Evolutionary conservation across 768 basidiomycete species (phyloP).

Genomic region (Sporobolomyces roseus): DNA sequence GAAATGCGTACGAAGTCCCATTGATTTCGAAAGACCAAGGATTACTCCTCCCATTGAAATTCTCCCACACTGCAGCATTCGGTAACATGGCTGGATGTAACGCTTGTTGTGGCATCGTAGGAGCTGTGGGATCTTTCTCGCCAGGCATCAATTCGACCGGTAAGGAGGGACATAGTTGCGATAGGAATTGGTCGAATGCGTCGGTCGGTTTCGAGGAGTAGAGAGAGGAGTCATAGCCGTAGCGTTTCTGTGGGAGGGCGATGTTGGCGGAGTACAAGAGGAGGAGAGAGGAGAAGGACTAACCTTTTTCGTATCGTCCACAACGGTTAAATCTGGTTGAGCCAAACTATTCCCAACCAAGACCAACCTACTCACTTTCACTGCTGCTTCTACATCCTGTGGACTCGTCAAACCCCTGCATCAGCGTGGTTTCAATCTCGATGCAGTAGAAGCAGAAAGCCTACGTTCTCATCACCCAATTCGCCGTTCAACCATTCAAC

Average conservation of each 20-base stretch:
- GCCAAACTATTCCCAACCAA: slow-evolving; percentile 82
- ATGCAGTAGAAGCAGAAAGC: background rate
- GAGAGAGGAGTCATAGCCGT: slow-evolving; percentile 61
- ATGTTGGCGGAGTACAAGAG: background rate
- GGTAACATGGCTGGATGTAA: slow-evolving; percentile 85
- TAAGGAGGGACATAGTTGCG: slow-evolving; percentile 70
- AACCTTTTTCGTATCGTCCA: slow-evolving; percentile 47
- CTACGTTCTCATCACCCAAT: slow-evolving; percentile 59
- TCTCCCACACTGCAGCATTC: slow-evolving; percentile 55
- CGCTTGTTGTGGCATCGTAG: slow-evolving; percentile 87
- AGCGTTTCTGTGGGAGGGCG: slow-evolving; percentile 57
- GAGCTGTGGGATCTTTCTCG: slow-evolving; percentile 77
- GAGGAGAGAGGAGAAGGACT: background rate
- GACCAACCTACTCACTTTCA: slow-evolving; percentile 76
- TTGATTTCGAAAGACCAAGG: slow-evolving; percentile 74
- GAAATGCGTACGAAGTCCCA: slow-evolving; percentile 52
- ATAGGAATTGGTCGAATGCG: slow-evolving; percentile 64
- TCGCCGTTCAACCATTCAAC: slow-evolving; percentile 85
- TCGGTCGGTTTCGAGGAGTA: slow-evolving; percentile 73
- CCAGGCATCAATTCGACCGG: slow-evolving; percentile 88
- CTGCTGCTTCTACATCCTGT: slow-evolving; percentile 61
- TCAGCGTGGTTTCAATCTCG: background rate
- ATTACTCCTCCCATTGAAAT: slow-evolving; percentile 78
- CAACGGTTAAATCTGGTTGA: slow-evolving; percentile 52
- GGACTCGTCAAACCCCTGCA: background rate